Evolutionary conservation across 495 filamentous ascomycete genomes (phyloP), one percentile per base, ranked within the genome.

Genomic region (Penicillium malachiteum): DNA sequence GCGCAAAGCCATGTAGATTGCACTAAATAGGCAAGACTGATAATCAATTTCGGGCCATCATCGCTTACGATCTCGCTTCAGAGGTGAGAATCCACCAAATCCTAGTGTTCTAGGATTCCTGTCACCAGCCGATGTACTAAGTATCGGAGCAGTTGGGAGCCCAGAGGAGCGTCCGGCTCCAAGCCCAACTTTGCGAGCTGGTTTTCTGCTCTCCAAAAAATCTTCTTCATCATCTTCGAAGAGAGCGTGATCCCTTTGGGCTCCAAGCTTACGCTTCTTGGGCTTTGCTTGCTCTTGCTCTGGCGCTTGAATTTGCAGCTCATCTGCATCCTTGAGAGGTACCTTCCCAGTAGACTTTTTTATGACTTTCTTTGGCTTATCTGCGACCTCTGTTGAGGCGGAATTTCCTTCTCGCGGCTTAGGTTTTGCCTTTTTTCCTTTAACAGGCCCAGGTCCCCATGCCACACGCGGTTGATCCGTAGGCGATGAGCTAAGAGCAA

Each of bases 201-300:
- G 63, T 40, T 69, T 75, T 58, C 62, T 69, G 50, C 57, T 50
- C 35, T 67, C 63, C 46, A 70, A 18, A 1, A 53, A 40, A 0
- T 57, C 57, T 32, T 66, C 66, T 13, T 76, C 90, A 11, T 91
- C 91, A 1, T 88, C 90, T 44, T 92, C 89, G 61, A 94, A 88
- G 14, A 94, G 58, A 30, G 80, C 89, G 67, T 83, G 87, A 38
- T 82, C 81, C 7, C 78, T 71, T 38, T 77, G 79, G 16, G 74
- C 76, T 11, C 84, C 83, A 12, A 91, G 81, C 68, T 90, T 94
- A 39, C 87, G 81, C 74, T 89, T 92, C 76, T 88, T 92, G 58
- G 82, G 81, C 74, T 84, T 88, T 1, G 75, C 72, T 52, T 76
- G 78, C 7, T 70, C 71, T 53, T 81, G 80, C 9, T 64, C 53